Evolutionary conservation across 768 basidiomycete genomes (phyloP), one percentile per base, ranked within the genome.

Genomic region (Russula emetica): DNA sequence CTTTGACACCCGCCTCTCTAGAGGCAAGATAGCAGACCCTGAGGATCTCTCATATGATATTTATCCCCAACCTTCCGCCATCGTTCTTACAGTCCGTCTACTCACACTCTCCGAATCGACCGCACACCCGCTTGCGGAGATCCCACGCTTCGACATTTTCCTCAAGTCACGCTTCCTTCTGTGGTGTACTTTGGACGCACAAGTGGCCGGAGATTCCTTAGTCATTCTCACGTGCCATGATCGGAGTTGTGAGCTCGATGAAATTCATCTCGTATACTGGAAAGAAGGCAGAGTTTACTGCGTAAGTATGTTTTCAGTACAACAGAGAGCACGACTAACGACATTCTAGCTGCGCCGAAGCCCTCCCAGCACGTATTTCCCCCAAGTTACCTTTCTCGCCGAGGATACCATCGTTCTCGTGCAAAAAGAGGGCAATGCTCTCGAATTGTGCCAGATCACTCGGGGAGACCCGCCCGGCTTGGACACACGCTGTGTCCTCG

Each of bases 101-200:
- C 64, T 65, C 49, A 61, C 64, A 3, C 59, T 65, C 40, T 65
- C 64, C 13, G n/a, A 56, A 11, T 61, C 64, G 26, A 32, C n/a
- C 40, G 20, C 59, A 38, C 64, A 65, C 28, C 64, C 59, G 16
- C 55, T 65, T 16, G 59, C 55, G n/a, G 56, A 65, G 32, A 65
- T 3, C 30, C 59, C 64, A 28, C 49, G 42, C 20, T 44, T 65
- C n/a, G 55, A 56, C 20, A 56, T 65, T 3, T 30, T 55, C 30
- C 64, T 65, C n/a, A 61, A 65, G 61, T 65, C 64, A 20, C 54
- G 60, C 40, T 65, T 61, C 49, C 32, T 65, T 18, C 55, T 60
- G 2, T 60, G 64, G 22, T 61, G 64, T 47, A 51, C 60, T 42
- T 38, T 65, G 38, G 64, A 65, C 32, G 64, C 64, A 8, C 54